Percentiles rank a stretch among this genome's conserved stretches.
Evolutionary conservation across 163 green algal genomes (phyloP).

Genomic region (Scenedesmus sp.): DNA sequence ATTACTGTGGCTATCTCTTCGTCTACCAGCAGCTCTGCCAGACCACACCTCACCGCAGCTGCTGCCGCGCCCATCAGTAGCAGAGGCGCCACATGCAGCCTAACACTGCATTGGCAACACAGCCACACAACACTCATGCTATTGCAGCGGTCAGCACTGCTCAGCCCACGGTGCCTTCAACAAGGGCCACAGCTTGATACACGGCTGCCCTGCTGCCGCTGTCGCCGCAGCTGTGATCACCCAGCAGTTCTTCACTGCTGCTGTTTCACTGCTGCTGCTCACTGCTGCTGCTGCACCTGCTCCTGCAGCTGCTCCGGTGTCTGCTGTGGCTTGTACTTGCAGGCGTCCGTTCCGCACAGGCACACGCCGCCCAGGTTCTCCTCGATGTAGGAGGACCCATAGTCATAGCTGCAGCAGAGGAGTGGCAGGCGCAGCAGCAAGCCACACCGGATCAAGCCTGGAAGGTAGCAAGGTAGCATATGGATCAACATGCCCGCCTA

Average conservation of each 20-base stretch:
- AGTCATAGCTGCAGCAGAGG: conserved; percentile 49
- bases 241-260: neutral
- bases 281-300: neutral
- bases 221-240: neutral
- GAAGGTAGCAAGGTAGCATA: neutral
- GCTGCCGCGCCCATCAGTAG: too few species aligned
- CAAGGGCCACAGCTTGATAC: too few species aligned
- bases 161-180: too few species aligned
- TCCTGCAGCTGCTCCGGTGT: neutral
- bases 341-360: conserved; percentile 34
- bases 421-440: neutral
- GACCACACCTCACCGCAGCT: too few species aligned
- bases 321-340: conserved; percentile 39
- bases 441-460: too few species aligned
- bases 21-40: too few species aligned
- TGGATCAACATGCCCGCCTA: neutral
- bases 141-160: too few species aligned
- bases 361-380: conserved; percentile 39
- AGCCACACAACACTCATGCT: too few species aligned
- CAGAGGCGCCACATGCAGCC: too few species aligned
- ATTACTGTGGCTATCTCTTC: too few species aligned
- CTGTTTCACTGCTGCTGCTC: neutral
- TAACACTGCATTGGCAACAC: too few species aligned
- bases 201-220: neutral
- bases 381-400: conserved; percentile 32